Conservation (phyloP, 805 yeast species). For the Wickerhamomyces bovis region DNA sequence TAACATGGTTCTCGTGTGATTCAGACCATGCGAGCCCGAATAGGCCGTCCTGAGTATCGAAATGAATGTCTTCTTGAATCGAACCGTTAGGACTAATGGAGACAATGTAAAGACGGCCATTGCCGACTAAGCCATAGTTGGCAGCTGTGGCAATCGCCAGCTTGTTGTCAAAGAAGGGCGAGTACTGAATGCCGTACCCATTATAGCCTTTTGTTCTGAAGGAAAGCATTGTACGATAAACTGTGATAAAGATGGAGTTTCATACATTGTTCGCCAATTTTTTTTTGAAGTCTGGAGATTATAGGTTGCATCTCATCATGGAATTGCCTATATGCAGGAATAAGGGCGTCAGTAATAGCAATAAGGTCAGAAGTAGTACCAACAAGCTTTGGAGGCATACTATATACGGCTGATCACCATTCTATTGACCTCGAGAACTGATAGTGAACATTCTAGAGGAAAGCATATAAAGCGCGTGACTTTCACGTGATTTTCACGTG, state of each 20-base stretch:
- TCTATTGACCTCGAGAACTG: no score
- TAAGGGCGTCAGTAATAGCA: not conserved
- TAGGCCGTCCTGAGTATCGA: constrained; percentile 91
- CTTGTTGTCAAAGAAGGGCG: constrained; percentile 87
- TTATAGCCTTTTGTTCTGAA: constrained; percentile 75
- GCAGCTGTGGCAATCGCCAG: constrained; percentile 88
- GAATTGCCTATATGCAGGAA: not conserved
- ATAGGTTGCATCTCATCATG: not conserved
- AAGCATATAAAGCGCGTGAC: not conserved
- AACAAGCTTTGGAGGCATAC: not conserved
- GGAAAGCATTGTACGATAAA: constrained; percentile 68
- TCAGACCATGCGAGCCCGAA: constrained; percentile 91
- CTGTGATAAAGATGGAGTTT: no score
- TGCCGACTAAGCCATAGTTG: constrained; percentile 91
- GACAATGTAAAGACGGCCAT: constrained; percentile 73
- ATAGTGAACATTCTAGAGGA: not conserved
- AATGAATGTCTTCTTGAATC: constrained; percentile 47
- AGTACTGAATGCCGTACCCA: constrained; percentile 83
- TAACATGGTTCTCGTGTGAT: constrained; percentile 77
- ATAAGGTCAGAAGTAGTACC: not conserved
- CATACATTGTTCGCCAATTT: not conserved
- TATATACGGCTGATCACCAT: no score
- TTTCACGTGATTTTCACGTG: not conserved
- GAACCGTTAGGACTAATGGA: constrained; percentile 62
- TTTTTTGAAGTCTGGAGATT: not conserved